These are phyloP conservation scores for Naganishia liquefaciens DNA, from an alignment of 1,284 basidiomycete genomes.

Conservation along the genomic window DNA sequence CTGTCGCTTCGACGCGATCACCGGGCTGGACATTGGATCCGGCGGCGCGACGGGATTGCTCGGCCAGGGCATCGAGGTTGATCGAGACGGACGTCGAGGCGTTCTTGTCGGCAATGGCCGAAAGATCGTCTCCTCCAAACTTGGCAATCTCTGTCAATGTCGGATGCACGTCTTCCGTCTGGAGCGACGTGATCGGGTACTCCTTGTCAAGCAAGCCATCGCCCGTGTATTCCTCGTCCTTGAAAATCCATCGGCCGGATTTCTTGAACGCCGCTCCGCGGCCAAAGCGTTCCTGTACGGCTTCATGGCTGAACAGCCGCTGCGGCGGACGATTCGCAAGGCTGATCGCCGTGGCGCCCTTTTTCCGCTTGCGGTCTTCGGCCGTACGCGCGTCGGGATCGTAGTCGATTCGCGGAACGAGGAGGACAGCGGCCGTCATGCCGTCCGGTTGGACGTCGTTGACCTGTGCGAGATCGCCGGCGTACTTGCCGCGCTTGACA, in stretches of 20 bases:
- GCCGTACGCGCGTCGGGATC: slow-evolving; percentile 67
- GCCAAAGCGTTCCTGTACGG: slow-evolving; percentile 84
- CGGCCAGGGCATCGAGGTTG: slow-evolving; percentile 80
- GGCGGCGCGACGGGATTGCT: slow-evolving; percentile 80
- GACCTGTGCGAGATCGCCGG: slow-evolving; percentile 92
- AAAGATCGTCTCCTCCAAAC: slow-evolving; percentile 64
- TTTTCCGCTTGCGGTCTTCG: slow-evolving; percentile 46
- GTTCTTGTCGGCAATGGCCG: slow-evolving; percentile 50
- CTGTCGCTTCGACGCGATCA: slow-evolving; percentile 95
- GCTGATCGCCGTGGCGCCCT: slow-evolving; percentile 40
- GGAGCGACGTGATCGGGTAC: slow-evolving; percentile 76
- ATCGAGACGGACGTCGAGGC: slow-evolving; percentile 52
- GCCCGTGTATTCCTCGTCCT: slow-evolving; percentile 80
- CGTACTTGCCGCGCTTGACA: slow-evolving; percentile 89
- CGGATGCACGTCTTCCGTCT: slow-evolving; percentile 87
- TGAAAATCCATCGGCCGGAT: slow-evolving; percentile 76
- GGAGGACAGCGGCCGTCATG: slow-evolving; percentile 89
- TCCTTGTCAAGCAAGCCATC: slow-evolving; percentile 98
- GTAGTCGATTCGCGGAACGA: slow-evolving; percentile 95
- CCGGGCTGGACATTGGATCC: slow-evolving; percentile 73
- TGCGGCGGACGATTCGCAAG: slow-evolving; percentile 77
- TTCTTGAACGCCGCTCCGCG: slow-evolving; percentile 71
- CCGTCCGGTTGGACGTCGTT: slow-evolving; percentile 91
- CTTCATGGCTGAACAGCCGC: slow-evolving; percentile 90
- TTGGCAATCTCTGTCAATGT: slow-evolving; percentile 94